Evolutionary conservation across 2,329 filamentous ascomycete genomes (phyloP).

Genomic region (Ascochyta pisi): DNA sequence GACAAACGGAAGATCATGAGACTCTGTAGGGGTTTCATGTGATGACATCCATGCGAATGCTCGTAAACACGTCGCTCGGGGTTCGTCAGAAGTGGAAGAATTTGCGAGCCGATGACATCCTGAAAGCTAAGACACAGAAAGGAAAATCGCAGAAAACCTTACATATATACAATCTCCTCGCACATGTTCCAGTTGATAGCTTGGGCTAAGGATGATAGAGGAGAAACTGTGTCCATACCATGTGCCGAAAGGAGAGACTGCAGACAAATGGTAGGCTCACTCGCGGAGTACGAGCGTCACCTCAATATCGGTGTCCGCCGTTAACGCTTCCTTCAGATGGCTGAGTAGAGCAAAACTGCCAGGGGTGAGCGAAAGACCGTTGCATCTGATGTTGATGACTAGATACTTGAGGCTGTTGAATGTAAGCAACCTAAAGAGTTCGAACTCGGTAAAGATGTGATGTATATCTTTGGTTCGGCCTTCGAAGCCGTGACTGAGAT

Average conservation of each 20-base stretch:
- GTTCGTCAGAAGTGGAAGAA: too few species aligned
- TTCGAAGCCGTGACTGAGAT: neutral
- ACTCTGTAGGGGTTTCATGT: neutral
- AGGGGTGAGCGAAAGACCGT: neutral
- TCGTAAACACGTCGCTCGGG: too few species aligned
- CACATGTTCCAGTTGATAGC: too few species aligned
- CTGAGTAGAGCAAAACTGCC: neutral
- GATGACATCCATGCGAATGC: neutral
- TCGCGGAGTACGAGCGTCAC: neutral
- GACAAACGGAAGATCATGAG: neutral
- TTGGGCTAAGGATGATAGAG: too few species aligned
- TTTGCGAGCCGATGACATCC: too few species aligned
- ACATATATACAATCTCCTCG: too few species aligned
- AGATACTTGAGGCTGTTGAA: neutral
- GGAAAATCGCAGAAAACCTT: too few species aligned
- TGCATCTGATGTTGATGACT: neutral
- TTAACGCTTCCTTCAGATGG: neutral
- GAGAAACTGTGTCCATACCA: too few species aligned
- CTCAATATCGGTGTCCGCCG: neutral
- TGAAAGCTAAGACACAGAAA: too few species aligned
- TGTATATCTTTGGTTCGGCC: conserved; percentile 1
- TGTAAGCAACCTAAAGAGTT: neutral
- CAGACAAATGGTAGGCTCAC: neutral
- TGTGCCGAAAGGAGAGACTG: too few species aligned
- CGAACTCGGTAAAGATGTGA: neutral